Conservation (phyloP, 108 stramenopile genomes). For the Mediolabrus comicus region DNA sequence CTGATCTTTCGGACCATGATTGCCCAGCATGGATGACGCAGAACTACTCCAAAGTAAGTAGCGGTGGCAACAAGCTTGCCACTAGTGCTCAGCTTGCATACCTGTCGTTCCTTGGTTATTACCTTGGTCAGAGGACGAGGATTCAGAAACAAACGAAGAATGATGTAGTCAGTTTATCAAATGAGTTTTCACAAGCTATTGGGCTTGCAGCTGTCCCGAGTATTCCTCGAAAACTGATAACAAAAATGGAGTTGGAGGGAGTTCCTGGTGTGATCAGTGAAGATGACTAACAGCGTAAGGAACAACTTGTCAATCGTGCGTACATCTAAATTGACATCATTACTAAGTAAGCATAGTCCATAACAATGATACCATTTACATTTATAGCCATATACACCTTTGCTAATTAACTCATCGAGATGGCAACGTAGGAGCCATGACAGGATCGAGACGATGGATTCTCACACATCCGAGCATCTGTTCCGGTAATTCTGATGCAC, state of each 20-base stretch:
- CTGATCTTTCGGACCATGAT: neutral
- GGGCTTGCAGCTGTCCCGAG: constrained; percentile 39
- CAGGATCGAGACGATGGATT: constrained; percentile 76
- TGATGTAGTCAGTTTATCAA: constrained; percentile 51
- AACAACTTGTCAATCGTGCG: too few relatives aligned
- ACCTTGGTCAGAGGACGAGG: constrained; percentile 55
- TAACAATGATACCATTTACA: neutral
- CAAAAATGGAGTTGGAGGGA: constrained; percentile 37
- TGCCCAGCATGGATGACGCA: constrained; percentile 27
- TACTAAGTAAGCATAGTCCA: too few relatives aligned
- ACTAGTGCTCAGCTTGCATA: constrained; percentile 43
- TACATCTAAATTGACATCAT: too few relatives aligned
- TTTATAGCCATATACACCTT: neutral
- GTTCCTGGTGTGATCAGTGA: constrained; percentile 15
- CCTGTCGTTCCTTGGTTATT: constrained; percentile 78
- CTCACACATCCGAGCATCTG: constrained; percentile 74
- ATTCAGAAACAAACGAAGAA: constrained; percentile 28
- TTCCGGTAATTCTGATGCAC: constrained; percentile 78
- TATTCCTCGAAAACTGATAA: constrained; percentile 16
- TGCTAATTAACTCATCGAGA: constrained; percentile 3
- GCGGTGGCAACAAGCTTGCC: constrained; percentile 41
- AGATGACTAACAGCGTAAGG: neutral
- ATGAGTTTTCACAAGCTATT: constrained; percentile 46
- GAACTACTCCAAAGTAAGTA: constrained; percentile 23
- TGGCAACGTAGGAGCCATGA: constrained; percentile 61